Evolutionary conservation across 352 stramenopile genomes (phyloP), one percentile per base, ranked within the genome.

Genomic region (Phytophthora podocarpi): DNA sequence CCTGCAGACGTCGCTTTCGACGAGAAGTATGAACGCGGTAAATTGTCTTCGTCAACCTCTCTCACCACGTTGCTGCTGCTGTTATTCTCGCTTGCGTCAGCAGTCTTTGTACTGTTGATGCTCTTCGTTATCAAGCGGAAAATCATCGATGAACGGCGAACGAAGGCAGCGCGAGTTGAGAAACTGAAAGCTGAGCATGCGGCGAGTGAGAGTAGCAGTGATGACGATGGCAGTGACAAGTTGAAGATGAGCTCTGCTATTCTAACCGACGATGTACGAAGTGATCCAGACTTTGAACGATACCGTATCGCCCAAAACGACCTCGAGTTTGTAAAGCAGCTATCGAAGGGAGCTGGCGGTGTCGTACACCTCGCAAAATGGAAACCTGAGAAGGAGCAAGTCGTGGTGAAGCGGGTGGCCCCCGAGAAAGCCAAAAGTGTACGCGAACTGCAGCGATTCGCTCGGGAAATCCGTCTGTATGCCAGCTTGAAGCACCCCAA

Each of bases 291-390:
- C 27, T 76, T 90, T 30, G 57, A 70, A 18, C 55, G 70, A 18
- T 73, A 75, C n/a, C 77, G 81, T 18, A 77, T 90, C 28, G 47
- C 79, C 10, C 76, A 84, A 46, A 68, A 64, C 15, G 67, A 86
- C 5, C 59, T 90, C 4, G 36, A 59, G n/a, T 48, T 63, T 37
- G 30, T 55, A 7, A 66, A 67, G 36, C 52, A 74, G 24, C 39
- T 90, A 7, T 77, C 76, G 1, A 82, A 85, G 28, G 81, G 81
- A 15, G 81, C 74, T 27, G 82, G 72, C n/a, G 81, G 78, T 6
- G 59, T 89, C 18, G 77, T 89, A 12, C 69, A 84, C 26, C 51
- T 80, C 10, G 76, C 76, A 18, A 67, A 48, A 1, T 57, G 80
- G 34, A 60, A 59, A 27, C 49, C 67, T 6, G 54, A 46, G 10